Percentiles rank a stretch among this genome's conserved stretches.
Conservation (phyloP, 2,329 filamentous ascomycete species). For the Sclerotinia borealis region DNA sequence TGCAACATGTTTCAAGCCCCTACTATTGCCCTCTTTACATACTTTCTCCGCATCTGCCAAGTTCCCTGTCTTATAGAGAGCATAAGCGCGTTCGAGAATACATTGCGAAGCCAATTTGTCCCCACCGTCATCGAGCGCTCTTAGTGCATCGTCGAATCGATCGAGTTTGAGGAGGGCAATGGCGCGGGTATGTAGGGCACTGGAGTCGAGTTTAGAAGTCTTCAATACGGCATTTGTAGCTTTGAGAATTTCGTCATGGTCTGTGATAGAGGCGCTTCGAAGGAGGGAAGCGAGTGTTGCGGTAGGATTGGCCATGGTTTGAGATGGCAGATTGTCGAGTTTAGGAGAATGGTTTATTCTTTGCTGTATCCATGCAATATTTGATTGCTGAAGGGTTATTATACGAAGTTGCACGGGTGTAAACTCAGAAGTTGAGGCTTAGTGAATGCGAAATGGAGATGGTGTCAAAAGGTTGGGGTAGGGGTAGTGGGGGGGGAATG, state of each 20-base stretch:
- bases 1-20: conserved; percentile 43
- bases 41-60: conserved; percentile 53
- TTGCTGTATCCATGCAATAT: conserved; percentile 2
- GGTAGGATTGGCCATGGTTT: conserved; percentile 23
- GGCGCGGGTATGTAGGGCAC: conserved; percentile 63
- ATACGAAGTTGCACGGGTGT: background rate
- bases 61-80: conserved; percentile 73
- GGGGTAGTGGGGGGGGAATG: conserved; percentile 4
- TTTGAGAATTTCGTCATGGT: conserved; percentile 69
- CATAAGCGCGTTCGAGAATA: conserved; percentile 68
- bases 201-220: conserved; percentile 49
- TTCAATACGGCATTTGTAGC: conserved; percentile 56
- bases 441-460: conserved; percentile 2
- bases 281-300: conserved; percentile 36
- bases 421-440: background rate
- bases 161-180: conserved; percentile 77
- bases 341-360: background rate
- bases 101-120: conserved; percentile 55
- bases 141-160: conserved; percentile 71
- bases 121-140: conserved; percentile 58
- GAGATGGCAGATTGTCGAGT: background rate
- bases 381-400: background rate
- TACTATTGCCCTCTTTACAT: conserved; percentile 14
- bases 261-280: conserved; percentile 50
- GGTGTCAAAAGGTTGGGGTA: conserved; percentile 12